A percentile compares a stretch with the other conserved stretches of the same genome.
Evolutionary conservation across 1,284 basidiomycete genomes (phyloP).

Genomic region (Ustanciosporium gigantosporum): DNA sequence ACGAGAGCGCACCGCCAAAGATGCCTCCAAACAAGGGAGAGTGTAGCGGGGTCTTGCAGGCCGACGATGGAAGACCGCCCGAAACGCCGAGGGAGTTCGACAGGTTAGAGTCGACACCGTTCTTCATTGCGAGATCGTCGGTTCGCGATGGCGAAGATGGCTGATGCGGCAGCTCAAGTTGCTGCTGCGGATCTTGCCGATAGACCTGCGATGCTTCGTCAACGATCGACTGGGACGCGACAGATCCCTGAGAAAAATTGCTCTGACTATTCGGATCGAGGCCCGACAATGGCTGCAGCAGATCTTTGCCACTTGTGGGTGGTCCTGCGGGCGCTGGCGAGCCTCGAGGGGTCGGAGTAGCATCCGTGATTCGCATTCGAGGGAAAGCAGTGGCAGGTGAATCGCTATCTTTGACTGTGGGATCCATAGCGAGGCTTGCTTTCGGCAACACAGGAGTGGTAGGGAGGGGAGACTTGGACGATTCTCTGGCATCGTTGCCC

Average conservation of each 20-base stretch:
- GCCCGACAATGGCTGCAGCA: constrained; percentile 15
- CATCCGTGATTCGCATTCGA: constrained; percentile 49
- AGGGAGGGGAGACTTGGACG: constrained; percentile 22
- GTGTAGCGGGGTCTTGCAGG: constrained; percentile 45
- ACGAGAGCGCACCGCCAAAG: constrained; percentile 41
- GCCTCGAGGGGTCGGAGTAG: constrained; percentile 43
- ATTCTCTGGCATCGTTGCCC: constrained; percentile 3
- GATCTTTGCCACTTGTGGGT: constrained; percentile 16
- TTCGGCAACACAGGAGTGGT: constrained; percentile 23
- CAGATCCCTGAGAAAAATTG: background rate
- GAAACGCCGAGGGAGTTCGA: constrained; percentile 7
- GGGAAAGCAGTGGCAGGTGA: constrained; percentile 49
- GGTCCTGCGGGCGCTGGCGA: constrained; percentile 37
- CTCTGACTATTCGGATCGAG: constrained; percentile 4
- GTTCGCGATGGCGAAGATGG: background rate
- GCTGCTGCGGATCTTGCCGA: background rate
- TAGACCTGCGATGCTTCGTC: background rate
- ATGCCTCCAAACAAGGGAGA: constrained; percentile 54
- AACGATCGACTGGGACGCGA: background rate
- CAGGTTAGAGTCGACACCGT: background rate
- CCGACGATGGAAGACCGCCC: constrained; percentile 40
- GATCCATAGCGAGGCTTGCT: constrained; percentile 8
- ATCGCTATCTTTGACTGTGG: constrained; percentile 24
- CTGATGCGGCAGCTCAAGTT: background rate
- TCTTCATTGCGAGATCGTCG: background rate